phyloP scores from a whole-genome alignment of 257 asterid species.

The Fraxinus americana region DNA sequence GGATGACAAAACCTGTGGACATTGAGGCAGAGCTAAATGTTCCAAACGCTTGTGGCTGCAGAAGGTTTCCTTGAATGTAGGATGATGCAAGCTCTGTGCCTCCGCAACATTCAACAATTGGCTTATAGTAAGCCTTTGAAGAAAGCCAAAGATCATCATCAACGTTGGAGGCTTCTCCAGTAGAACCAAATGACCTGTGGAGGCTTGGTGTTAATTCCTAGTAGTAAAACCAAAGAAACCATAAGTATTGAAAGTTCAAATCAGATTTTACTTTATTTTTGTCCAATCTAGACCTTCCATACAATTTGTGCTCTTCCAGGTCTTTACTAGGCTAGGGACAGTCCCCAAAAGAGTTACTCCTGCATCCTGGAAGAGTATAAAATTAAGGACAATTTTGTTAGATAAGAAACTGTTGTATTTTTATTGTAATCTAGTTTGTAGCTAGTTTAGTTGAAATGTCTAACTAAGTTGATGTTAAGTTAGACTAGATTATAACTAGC shows the following conservation, averaged over 20 bases:
- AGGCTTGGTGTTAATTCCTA: constrained; percentile 18
- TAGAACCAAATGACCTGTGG: constrained; percentile 67
- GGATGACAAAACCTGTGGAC: constrained; percentile 75
- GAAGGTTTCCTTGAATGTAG: constrained; percentile 69
- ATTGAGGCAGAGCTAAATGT: constrained; percentile 81
- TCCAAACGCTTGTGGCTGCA: constrained; percentile 94
- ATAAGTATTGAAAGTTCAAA: neutral
- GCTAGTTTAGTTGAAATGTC: too few species aligned
- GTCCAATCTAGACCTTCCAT: constrained; percentile 93
- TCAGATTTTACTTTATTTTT: constrained; percentile 57
- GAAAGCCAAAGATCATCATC: constrained; percentile 99
- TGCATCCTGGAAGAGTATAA: constrained; percentile 63
- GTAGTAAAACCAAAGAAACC: neutral
- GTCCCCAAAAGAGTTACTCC: constrained; percentile 86
- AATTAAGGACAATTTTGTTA: constrained; percentile 9
- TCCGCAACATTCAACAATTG: constrained; percentile 84
- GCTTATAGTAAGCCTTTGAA: constrained; percentile 74
- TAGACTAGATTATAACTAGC: too few species aligned
- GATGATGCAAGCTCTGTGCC: constrained; percentile 94
- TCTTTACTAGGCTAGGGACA: constrained; percentile 92
- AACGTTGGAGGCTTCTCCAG: constrained; percentile 85
- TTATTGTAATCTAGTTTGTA: too few species aligned
- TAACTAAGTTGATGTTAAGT: too few species aligned
- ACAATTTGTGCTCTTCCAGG: constrained; percentile 83
- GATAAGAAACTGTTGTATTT: neutral